A percentile compares a stretch with the other conserved stretches of the same genome.
Conservation (phyloP, 2,329 filamentous ascomycete species). For the Botrytis cinerea region DNA sequence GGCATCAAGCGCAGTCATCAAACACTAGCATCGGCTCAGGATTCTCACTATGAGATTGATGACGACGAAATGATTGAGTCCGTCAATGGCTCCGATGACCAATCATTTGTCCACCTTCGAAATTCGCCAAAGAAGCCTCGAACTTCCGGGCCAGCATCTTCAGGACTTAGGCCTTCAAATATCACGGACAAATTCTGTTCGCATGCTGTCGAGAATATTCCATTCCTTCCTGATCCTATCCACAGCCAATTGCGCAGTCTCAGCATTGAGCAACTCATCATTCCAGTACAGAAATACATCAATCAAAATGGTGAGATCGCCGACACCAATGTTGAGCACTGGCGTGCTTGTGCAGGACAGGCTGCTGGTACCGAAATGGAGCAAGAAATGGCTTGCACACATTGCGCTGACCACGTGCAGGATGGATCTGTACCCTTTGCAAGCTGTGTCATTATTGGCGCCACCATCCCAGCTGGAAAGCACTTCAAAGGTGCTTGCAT, state of each 20-base stretch:
- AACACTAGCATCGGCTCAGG: neutral
- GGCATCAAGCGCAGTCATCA: constrained; percentile 4
- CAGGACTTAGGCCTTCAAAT: neutral
- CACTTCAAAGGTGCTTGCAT: constrained; percentile 1
- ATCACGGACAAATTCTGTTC: constrained; percentile 9
- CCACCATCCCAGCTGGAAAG: neutral
- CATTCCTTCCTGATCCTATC: constrained; percentile 10
- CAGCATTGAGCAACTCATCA: neutral
- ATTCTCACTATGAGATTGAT: neutral
- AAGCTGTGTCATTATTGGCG: neutral
- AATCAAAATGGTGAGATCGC: neutral
- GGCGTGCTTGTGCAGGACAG: constrained; percentile 17
- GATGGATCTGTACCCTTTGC: neutral
- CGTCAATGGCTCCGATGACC: neutral
- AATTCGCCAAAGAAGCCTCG: constrained; percentile 14
- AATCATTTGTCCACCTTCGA: neutral
- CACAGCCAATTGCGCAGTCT: neutral
- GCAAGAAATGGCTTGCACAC: neutral
- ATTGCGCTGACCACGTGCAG: neutral
- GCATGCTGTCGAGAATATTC: neutral
- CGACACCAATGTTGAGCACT: constrained; percentile 7
- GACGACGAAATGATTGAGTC: neutral
- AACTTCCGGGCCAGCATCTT: neutral
- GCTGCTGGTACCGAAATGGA: constrained; percentile 1
- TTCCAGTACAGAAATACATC: neutral